Percentiles rank a stretch among this genome's conserved stretches.
phyloP scores from a whole-genome alignment of 1,139 yeast species.

The Yamadazyma mexicana region DNA sequence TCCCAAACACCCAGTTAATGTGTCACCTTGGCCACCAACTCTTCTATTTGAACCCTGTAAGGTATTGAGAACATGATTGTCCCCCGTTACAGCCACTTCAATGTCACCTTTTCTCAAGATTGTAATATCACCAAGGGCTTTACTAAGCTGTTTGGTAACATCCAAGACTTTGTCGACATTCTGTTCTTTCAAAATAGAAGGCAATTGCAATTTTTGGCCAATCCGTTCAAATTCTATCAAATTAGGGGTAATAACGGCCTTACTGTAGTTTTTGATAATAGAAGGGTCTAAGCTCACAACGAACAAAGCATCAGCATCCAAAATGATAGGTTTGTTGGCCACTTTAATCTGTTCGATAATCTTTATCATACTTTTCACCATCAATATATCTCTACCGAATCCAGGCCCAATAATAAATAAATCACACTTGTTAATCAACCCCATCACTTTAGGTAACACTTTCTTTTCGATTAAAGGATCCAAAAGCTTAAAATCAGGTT shows the following conservation, averaged over 20 bases:
- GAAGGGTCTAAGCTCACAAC: constrained; percentile 58
- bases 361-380: constrained; percentile 59
- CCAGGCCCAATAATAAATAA: constrained; percentile 93
- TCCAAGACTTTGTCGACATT: constrained; percentile 21
- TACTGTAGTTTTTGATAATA: constrained; percentile 47
- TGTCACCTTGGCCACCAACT: constrained; percentile 53
- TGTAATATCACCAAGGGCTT: constrained; percentile 58
- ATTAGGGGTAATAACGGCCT: constrained; percentile 83
- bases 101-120: constrained; percentile 69
- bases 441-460: constrained; percentile 55
- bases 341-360: constrained; percentile 59
- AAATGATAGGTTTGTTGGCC: constrained; percentile 60
- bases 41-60: constrained; percentile 57
- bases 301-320: constrained; percentile 88
- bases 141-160: constrained; percentile 48
- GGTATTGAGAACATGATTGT: constrained; percentile 36
- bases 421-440: constrained; percentile 66
- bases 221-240: constrained; percentile 79
- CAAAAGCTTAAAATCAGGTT: constrained; percentile 18
- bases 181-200: constrained; percentile 27
- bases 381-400: constrained; percentile 74
- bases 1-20: constrained; percentile 45
- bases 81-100: constrained; percentile 64
- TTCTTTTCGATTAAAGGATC: constrained; percentile 36
- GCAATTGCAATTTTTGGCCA: constrained; percentile 41